These are phyloP conservation scores for Sugiyamaella lignohabitans DNA, from an alignment of 805 yeast genomes.

Conservation along the genomic window DNA sequence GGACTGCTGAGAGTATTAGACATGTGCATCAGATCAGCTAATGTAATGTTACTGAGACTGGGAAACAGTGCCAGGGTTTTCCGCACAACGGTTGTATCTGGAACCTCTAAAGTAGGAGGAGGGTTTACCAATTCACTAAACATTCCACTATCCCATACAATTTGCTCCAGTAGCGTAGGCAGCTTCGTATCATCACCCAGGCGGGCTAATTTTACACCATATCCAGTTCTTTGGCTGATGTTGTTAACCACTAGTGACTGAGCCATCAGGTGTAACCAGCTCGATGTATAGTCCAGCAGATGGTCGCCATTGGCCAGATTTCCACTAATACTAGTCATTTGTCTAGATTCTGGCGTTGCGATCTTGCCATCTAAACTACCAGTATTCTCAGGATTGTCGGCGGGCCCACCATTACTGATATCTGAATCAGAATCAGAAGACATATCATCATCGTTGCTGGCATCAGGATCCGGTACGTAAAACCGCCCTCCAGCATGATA, in stretches of 20 bases:
- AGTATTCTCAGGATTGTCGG: neutral
- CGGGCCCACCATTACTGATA: too few relatives aligned
- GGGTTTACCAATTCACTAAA: slow-evolving; percentile 19
- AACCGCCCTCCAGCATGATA: slow-evolving; percentile 89
- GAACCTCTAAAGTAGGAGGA: slow-evolving; percentile 1
- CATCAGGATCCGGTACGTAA: slow-evolving; percentile 42
- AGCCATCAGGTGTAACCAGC: slow-evolving; percentile 3
- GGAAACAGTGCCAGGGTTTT: slow-evolving; percentile 14
- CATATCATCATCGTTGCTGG: slow-evolving; percentile 16
- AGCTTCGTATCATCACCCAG: slow-evolving; percentile 17
- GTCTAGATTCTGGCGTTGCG: neutral
- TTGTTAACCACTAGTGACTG: neutral
- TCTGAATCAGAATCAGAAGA: slow-evolving; percentile 16
- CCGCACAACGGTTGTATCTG: slow-evolving; percentile 14
- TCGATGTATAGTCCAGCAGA: slow-evolving; percentile 2
- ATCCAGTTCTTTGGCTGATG: neutral
- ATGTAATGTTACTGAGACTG: slow-evolving; percentile 6
- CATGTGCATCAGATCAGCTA: slow-evolving; percentile 13
- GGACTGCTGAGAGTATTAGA: neutral
- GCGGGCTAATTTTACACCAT: neutral
- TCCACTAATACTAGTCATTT: too few relatives aligned
- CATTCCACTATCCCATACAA: slow-evolving; percentile 33
- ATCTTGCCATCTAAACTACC: neutral
- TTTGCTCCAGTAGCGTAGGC: slow-evolving; percentile 27
- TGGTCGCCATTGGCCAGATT: neutral